Evolutionary conservation across 2,329 filamentous ascomycete species (phyloP).

Genomic region (Pezicula rhizophila): DNA sequence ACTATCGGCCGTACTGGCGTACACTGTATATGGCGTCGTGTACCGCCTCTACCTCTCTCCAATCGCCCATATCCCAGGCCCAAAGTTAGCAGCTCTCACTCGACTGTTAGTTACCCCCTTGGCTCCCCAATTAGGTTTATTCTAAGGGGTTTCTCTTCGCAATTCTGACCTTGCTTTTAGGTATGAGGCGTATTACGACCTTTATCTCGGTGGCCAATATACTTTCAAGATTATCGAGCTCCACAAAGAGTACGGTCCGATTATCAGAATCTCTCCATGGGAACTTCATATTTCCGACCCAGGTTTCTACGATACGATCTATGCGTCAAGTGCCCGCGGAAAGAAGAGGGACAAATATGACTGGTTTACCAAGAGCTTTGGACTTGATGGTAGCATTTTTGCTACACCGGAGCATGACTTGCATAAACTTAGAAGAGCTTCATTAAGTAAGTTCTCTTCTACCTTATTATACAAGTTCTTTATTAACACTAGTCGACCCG

Average conservation of each 20-base stretch:
- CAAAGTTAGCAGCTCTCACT: slow-evolving; percentile 6
- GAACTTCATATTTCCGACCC: slow-evolving; percentile 25
- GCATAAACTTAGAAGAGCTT: slow-evolving; percentile 2
- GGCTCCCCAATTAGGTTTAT: neutral
- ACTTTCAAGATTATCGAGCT: slow-evolving; percentile 35
- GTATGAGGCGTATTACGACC: slow-evolving; percentile 32
- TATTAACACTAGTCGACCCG: neutral
- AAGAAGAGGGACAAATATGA: slow-evolving; percentile 7
- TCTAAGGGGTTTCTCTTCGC: neutral
- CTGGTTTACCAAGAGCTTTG: slow-evolving; percentile 7
- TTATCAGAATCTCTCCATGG: slow-evolving; percentile 25
- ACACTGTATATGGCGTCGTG: neutral
- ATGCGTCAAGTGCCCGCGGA: slow-evolving; percentile 14
- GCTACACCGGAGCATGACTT: slow-evolving; percentile 3
- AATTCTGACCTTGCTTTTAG: neutral
- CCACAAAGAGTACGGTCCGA: slow-evolving; percentile 33
- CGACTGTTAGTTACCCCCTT: neutral
- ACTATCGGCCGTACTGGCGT: too few species aligned
- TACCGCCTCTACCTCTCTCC: slow-evolving; percentile 11
- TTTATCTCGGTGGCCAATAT: slow-evolving; percentile 34
- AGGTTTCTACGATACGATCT: slow-evolving; percentile 24
- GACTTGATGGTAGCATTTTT: slow-evolving; percentile 3
- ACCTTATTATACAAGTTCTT: too few species aligned
- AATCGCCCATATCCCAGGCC: slow-evolving; percentile 23
- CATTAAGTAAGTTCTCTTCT: neutral